Percentiles rank a stretch among this genome's conserved stretches.
These are phyloP conservation scores for Solanum virginianum DNA, from an alignment of 257 asterid genomes.

Conservation along the genomic window DNA sequence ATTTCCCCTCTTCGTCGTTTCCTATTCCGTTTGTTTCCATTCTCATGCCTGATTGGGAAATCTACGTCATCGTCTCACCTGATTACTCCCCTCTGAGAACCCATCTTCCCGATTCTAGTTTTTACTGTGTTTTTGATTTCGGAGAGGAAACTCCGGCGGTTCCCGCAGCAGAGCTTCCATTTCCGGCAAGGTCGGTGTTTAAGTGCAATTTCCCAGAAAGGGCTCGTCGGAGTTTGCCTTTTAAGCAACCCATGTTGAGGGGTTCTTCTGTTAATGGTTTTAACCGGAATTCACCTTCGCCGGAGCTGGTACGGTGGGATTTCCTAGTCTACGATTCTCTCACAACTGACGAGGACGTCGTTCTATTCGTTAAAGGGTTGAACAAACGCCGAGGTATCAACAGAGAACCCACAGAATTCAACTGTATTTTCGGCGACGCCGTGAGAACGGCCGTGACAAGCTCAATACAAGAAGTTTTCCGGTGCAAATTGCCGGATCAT, in stretches of 20 bases:
- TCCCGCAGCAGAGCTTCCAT: constrained; percentile 25
- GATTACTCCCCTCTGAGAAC: neutral
- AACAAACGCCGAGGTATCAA: constrained; percentile 45
- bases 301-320: constrained; percentile 33
- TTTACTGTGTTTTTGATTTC: constrained; percentile 32
- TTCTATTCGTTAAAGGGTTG: constrained; percentile 65
- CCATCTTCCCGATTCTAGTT: neutral
- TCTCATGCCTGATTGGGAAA: constrained; percentile 74
- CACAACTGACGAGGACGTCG: constrained; percentile 55
- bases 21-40: constrained; percentile 28
- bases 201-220: constrained; percentile 18
- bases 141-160: constrained; percentile 28
- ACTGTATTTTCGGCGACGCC: constrained; percentile 42
- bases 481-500: constrained; percentile 44
- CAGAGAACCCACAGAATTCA: constrained; percentile 41
- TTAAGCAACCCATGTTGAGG: constrained; percentile 37
- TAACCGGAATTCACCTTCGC: neutral
- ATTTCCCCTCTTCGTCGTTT: neutral
- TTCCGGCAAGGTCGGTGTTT: constrained; percentile 46
- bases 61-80: constrained; percentile 34
- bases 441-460: constrained; percentile 48
- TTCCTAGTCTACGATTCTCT: constrained; percentile 57
- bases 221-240: constrained; percentile 40
- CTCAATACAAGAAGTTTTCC: constrained; percentile 79
- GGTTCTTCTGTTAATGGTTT: neutral